Base-by-base conservation (phyloP, 2,329 filamentous ascomycete genomes). In the Pezicula radicicola region DNA sequence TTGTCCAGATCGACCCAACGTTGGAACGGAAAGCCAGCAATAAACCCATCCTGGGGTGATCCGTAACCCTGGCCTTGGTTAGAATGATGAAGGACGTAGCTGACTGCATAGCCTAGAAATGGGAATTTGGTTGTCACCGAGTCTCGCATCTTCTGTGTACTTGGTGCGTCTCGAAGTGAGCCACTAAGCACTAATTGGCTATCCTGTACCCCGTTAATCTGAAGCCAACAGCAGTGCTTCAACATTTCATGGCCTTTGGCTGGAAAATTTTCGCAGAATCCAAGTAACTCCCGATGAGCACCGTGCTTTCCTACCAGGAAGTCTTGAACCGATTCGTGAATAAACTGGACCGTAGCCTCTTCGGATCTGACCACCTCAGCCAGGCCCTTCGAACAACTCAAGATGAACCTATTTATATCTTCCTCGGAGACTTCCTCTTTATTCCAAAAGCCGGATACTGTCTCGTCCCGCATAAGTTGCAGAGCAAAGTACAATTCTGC, bases 401-500 rank as follows among this genome's bases (percentile, higher is more conserved):
- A 51, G 2, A 74, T 59, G 49, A 64, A 70, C 19, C 52, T 57
- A 10, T 61, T 49, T 54, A 73, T 68, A 25, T 55, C 51, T 3
- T 67, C 57, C 6, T 19, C 35, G 7, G 55, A 60, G 28, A 58
- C 48, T 16, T 59, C 52, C 8, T 67, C 61, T 7, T 55, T 28
- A 36, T 67, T 55, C 55, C 59, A 66, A 9, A 36, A n/a, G 33
- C 69, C 66, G 36, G 64, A 52, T 10, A 63, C 8, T n/a, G n/a
- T n/a, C n/a, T n/a, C n/a, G n/a, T n/a, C n/a, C n/a, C n/a, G n/a
- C n/a, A n/a, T n/a, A n/a, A n/a, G n/a, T n/a, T n/a, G n/a, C 45
- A 76, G 51, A 44, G 73, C 72, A 63, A 68, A 70, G 54, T 77
- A 79, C 0, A 80, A 67, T 54, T 83, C 72, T 1, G 68, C 55